Base-by-base conservation (phyloP, 371 early-diverging fungal species). In the Umbelopsis sp. region DNA sequence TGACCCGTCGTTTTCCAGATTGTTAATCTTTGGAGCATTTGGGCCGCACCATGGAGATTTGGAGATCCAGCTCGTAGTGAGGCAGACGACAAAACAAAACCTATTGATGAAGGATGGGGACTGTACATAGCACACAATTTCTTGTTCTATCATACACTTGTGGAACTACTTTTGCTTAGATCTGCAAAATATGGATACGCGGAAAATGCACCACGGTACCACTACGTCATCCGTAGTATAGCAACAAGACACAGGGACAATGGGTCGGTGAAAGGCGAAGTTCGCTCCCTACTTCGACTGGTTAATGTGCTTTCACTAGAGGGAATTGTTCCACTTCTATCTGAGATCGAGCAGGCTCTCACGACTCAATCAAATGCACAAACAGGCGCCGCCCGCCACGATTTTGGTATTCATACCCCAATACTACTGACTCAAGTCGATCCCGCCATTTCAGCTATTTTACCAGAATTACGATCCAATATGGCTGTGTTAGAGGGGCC, bases 101-200 rank as follows among this genome's bases (percentile, higher is more conserved):
- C 57, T 35, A 35, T 57, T 18, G 57, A 57, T 4, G 57, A 57
- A 35, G 57, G 57, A 57, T 57, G 57, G 57, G 57, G 57, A 4
- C 4, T 35, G 35, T 57, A 57, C 18, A 57, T 57, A 16, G 35
- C 35, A 35, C 29, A 57, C 12, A 57, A 57, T 18, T 57, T 57
- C 18, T 18, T 57, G 29, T 35, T 57, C 57, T 57, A 57, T 35
- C 57, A 57, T 7, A 24, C 35, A 29, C n/a, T 57, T 4, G 57
- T 57, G 12, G 18, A 57, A n/a, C 11, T 29, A 10, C 22, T 57
- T 25, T 35, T 57, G n/a, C 35, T 25, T 8, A 29, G 57, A 29
- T 11, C 57, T 3, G 29, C 57, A 16, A 29, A 32, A 4, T 57
- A 18, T 14, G 57, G 57, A 14, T 57, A 57, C 32, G 57, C 57